Evolutionary conservation across 2,329 filamentous ascomycete genomes (phyloP).

Genomic region (Bipolaris oryzae): DNA sequence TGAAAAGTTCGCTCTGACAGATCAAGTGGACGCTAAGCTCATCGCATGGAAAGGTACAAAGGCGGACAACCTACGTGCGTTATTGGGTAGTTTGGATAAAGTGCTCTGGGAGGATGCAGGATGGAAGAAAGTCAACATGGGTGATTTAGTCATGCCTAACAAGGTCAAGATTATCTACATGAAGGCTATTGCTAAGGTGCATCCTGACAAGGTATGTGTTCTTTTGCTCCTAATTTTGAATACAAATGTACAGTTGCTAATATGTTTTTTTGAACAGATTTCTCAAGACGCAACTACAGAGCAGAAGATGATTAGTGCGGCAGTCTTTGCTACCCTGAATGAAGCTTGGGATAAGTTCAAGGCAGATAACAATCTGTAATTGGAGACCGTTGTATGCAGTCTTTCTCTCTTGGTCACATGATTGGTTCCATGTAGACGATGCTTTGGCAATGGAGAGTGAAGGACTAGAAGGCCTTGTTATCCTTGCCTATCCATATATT

Average conservation of each 20-base stretch:
- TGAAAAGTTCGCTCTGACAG: slow-evolving; percentile 87
- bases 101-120: slow-evolving; percentile 91
- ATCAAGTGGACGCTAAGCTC: slow-evolving; percentile 82
- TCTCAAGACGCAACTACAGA: slow-evolving; percentile 68
- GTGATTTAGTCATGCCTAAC: slow-evolving; percentile 87
- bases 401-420: neutral
- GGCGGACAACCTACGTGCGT: slow-evolving; percentile 85
- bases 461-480: too few species aligned
- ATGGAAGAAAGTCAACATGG: slow-evolving; percentile 96
- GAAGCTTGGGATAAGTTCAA: slow-evolving; percentile 74
- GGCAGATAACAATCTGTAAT: slow-evolving; percentile 58
- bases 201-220: slow-evolving; percentile 88
- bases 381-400: neutral
- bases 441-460: too few species aligned
- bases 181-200: slow-evolving; percentile 98
- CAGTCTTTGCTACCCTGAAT: slow-evolving; percentile 69
- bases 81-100: slow-evolving; percentile 83
- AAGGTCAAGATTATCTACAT: slow-evolving; percentile 98
- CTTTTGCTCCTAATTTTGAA: too few species aligned
- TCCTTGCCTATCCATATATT: neutral
- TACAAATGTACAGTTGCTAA: slow-evolving; percentile 16
- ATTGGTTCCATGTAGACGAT: neutral
- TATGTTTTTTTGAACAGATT: slow-evolving; percentile 52
- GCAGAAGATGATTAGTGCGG: slow-evolving; percentile 69
- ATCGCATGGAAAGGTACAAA: slow-evolving; percentile 87